These are phyloP conservation scores for Farysia itapuensis DNA, from an alignment of 1,284 basidiomycete genomes.

Conservation along the genomic window DNA sequence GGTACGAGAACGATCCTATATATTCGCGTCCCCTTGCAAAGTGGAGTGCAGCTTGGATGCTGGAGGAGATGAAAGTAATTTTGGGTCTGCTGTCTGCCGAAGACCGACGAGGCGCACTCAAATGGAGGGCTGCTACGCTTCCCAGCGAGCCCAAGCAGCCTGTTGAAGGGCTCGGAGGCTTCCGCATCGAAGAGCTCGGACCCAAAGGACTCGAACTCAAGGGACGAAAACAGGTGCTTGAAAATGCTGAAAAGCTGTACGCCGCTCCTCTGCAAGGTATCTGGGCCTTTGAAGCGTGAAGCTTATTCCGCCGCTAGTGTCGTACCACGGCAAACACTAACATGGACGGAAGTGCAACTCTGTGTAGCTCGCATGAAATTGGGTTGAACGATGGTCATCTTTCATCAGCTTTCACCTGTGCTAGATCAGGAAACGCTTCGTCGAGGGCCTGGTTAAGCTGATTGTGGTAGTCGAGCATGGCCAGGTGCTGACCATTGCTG, in stretches of 20 bases:
- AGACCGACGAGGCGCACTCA: conserved; percentile 13
- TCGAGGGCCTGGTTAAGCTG: conserved; percentile 19
- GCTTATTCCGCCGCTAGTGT: not conserved
- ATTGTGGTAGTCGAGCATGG: conserved; percentile 22
- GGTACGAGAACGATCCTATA: conserved; percentile 36
- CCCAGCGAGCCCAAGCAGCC: conserved; percentile 1
- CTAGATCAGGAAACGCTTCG: conserved; percentile 27
- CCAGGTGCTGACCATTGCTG: conserved; percentile 45
- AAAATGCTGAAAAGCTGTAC: conserved; percentile 18
- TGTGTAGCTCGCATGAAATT: no score
- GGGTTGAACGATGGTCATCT: no score
- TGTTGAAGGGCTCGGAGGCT: conserved; percentile 16
- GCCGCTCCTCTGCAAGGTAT: conserved; percentile 16
- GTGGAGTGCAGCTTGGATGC: conserved; percentile 6
- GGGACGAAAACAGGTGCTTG: conserved; percentile 28
- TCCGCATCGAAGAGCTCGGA: conserved; percentile 35
- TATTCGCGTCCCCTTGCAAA: conserved; percentile 14
- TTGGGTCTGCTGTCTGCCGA: conserved; percentile 8
- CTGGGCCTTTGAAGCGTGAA: conserved; percentile 16
- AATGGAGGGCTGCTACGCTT: conserved; percentile 15
- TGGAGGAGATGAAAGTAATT: conserved; percentile 11
- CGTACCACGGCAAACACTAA: no score
- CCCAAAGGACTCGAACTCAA: conserved; percentile 32
- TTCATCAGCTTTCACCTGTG: no score
- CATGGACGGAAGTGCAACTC: no score